Percentiles rank a stretch among this genome's conserved stretches.
Evolutionary conservation across 164 flowering plant species (phyloP).

Genomic region (Liriodendron chinense): DNA sequence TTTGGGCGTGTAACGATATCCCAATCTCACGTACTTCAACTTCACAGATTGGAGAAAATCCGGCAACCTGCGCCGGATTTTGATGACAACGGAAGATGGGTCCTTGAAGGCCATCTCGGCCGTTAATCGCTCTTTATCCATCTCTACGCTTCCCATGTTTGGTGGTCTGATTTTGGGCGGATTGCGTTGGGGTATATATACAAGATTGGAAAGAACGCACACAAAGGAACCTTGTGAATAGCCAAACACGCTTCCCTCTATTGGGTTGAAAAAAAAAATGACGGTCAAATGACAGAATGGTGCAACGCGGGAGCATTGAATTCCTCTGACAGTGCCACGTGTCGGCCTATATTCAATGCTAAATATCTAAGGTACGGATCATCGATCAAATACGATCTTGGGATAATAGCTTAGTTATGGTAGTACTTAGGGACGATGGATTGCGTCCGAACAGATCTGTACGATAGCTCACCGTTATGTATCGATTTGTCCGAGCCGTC

Average conservation of each 20-base stretch:
- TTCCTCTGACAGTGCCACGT: not conserved
- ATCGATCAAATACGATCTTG: too few relatives aligned
- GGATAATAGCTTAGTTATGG: too few relatives aligned
- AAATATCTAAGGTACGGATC: too few relatives aligned
- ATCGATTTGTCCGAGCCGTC: too few relatives aligned
- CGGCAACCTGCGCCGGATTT: slow-evolving; percentile 53
- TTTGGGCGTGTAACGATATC: slow-evolving; percentile 48
- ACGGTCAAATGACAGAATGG: not conserved
- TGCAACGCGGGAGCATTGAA: not conserved
- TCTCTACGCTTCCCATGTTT: slow-evolving; percentile 44
- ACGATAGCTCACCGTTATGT: too few relatives aligned
- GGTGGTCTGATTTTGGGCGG: not conserved
- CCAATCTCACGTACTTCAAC: slow-evolving; percentile 83
- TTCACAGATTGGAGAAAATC: slow-evolving; percentile 73
- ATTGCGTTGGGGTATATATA: not conserved
- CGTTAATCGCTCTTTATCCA: slow-evolving; percentile 75
- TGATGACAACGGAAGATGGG: slow-evolving; percentile 65
- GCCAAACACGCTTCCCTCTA: too few relatives aligned
- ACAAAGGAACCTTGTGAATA: too few relatives aligned
- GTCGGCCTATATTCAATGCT: not conserved
- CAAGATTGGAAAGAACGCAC: not conserved
- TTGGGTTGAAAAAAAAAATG: not conserved
- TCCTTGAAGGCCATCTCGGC: slow-evolving; percentile 81
- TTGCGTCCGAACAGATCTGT: too few relatives aligned
- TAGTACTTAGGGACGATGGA: too few relatives aligned